Evolutionary conservation across 768 basidiomycete genomes (phyloP).

Genomic region (Termitomyces sp.): DNA sequence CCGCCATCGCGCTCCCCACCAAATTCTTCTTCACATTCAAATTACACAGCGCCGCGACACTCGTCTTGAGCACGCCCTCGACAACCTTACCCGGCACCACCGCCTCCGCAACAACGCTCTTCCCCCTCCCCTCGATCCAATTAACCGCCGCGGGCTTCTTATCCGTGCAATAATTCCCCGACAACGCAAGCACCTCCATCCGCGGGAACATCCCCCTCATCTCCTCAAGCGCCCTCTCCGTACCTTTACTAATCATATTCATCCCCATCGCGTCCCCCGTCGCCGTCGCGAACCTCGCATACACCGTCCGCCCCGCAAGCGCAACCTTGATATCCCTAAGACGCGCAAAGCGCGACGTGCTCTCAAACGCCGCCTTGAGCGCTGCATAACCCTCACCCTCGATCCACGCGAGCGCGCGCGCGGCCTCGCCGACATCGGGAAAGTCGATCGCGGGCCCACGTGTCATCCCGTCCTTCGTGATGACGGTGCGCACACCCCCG

Average conservation of each 20-base stretch:
- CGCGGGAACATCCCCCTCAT: conserved; percentile 79
- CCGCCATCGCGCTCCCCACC: conserved; percentile 97
- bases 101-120: conserved; percentile 96
- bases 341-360: conserved; percentile 89
- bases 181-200: conserved; percentile 87
- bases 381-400: conserved; percentile 68
- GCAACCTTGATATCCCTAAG: conserved; percentile 82
- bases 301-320: conserved; percentile 90
- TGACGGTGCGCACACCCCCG: conserved; percentile 91
- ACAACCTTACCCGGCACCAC: conserved; percentile 87
- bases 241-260: conserved; percentile 99
- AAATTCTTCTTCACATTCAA: conserved; percentile 97
- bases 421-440: conserved; percentile 73
- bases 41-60: conserved; percentile 82
- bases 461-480: conserved; percentile 94
- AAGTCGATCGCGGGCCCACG: conserved; percentile 98
- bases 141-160: conserved; percentile 99
- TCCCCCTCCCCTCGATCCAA: conserved; percentile 99
- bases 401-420: conserved; percentile 83
- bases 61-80: conserved; percentile 91
- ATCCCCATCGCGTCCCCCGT: conserved; percentile 99
- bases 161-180: conserved; percentile 98
- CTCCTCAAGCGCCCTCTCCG: conserved; percentile 86
- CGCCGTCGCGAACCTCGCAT: conserved; percentile 86
- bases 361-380: conserved; percentile 85